Evolutionary conservation across 257 asterid genomes (phyloP).

Genomic region (Mentha longifolia): DNA sequence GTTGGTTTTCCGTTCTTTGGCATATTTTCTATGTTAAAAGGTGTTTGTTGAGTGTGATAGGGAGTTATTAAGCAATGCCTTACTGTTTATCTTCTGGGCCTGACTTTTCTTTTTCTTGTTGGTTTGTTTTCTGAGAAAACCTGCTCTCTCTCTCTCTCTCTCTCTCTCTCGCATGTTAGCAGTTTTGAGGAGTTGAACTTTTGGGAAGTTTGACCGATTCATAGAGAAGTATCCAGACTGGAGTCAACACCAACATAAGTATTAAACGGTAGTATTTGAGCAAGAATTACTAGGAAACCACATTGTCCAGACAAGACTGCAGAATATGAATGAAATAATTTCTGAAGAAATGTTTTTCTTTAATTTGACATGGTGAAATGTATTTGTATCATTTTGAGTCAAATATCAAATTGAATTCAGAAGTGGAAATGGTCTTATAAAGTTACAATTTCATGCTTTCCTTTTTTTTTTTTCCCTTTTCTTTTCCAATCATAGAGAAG

Average conservation of each 20-base stretch:
- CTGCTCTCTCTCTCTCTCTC: no score
- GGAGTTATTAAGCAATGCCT: no score
- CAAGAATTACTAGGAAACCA: conserved; percentile 24
- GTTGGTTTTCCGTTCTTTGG: no score
- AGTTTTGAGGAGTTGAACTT: background rate
- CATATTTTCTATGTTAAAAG: no score
- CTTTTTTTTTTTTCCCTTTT: background rate
- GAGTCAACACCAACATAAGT: conserved; percentile 37
- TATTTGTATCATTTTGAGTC: background rate
- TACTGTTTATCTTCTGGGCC: no score
- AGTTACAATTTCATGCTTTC: background rate
- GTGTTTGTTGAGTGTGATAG: no score
- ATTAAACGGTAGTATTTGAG: background rate
- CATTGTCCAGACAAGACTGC: conserved; percentile 24
- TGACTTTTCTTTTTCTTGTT: background rate
- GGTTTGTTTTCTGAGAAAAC: background rate
- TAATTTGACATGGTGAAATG: background rate
- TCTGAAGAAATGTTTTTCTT: no score
- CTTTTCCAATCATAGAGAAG: background rate
- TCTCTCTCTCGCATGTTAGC: background rate
- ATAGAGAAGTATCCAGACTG: conserved; percentile 25
- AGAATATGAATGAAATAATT: conserved; percentile 17
- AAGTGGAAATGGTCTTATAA: conserved; percentile 32
- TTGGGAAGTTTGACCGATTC: conserved; percentile 32
- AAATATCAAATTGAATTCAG: conserved; percentile 17